Evolutionary conservation across 2,329 filamentous ascomycete genomes (phyloP).

Genomic region (Metarhizium anisopliae): DNA sequence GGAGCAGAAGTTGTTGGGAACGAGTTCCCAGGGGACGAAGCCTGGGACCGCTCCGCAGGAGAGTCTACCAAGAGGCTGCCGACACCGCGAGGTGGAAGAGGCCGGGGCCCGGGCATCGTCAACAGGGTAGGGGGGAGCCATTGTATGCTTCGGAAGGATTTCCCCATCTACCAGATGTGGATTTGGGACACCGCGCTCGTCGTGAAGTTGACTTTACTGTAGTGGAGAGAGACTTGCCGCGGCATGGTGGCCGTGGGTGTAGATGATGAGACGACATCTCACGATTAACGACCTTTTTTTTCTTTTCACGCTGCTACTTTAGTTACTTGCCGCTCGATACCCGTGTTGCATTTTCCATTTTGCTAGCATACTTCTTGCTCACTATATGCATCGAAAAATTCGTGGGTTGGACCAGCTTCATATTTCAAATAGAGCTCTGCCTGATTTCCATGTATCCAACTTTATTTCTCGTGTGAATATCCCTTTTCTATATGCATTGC

Average conservation of each 20-base stretch:
- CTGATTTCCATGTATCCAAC: not conserved
- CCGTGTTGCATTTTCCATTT: not conserved
- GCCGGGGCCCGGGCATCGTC: not conserved
- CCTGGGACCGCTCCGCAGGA: constrained; percentile 8
- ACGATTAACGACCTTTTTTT: not conserved
- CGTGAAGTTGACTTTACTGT: not conserved
- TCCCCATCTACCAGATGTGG: not conserved
- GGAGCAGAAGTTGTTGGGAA: not conserved
- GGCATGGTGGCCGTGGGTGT: not conserved
- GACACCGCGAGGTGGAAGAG: constrained; percentile 11
- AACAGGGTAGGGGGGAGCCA: not conserved
- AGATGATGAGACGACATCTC: not conserved
- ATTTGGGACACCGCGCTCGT: not conserved
- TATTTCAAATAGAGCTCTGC: no score
- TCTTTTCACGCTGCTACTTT: not conserved
- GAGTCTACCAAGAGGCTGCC: constrained; percentile 9
- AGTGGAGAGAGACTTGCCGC: not conserved
- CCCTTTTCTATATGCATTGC: no score
- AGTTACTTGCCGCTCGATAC: not conserved
- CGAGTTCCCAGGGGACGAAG: constrained; percentile 5
- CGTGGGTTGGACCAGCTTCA: no score
- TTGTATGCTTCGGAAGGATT: not conserved
- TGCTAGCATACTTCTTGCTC: not conserved
- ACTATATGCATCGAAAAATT: no score
- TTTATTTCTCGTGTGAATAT: not conserved